A percentile compares a stretch with the other conserved stretches of the same genome.
phyloP scores from a whole-genome alignment of 2,329 filamentous ascomycete species.

The Cercospora brassicicola region DNA sequence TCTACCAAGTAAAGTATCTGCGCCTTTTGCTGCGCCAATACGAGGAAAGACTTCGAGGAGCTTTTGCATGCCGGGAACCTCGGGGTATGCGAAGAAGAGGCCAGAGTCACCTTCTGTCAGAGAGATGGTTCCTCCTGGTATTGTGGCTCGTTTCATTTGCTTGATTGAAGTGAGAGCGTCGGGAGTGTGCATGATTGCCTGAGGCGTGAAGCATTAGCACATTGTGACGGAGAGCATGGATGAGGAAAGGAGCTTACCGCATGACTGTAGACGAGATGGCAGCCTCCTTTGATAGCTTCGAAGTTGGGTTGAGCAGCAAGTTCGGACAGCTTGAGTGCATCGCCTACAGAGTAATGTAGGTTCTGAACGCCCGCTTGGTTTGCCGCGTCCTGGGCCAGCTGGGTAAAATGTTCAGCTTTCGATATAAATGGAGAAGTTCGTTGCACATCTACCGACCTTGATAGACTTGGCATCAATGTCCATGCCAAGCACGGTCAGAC shows the following conservation, averaged over 20 bases:
- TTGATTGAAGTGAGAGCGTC: constrained; percentile 6
- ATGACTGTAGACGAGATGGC: constrained; percentile 19
- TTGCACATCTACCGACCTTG: constrained; percentile 4
- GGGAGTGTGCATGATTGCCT: constrained; percentile 21
- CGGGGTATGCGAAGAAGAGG: constrained; percentile 19
- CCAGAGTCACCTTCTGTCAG: constrained; percentile 18
- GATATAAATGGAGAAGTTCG: not conserved
- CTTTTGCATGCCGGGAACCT: constrained; percentile 13
- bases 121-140: constrained; percentile 10
- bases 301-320: not conserved
- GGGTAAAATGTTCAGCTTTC: not conserved
- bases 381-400: constrained; percentile 15
- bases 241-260: constrained; percentile 1
- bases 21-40: constrained; percentile 12
- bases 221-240: not conserved
- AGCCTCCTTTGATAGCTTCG: constrained; percentile 8
- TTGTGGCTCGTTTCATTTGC: constrained; percentile 9
- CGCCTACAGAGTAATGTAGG: constrained; percentile 12
- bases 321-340: constrained; percentile 13
- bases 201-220: not conserved
- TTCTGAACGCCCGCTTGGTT: constrained; percentile 4
- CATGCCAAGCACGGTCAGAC: constrained; percentile 16
- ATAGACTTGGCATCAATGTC: constrained; percentile 21
- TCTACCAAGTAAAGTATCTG: constrained; percentile 8
- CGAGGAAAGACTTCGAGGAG: constrained; percentile 15